Base-by-base conservation (phyloP, 1,139 yeast species). In the Yamadazyma sp. region DNA sequence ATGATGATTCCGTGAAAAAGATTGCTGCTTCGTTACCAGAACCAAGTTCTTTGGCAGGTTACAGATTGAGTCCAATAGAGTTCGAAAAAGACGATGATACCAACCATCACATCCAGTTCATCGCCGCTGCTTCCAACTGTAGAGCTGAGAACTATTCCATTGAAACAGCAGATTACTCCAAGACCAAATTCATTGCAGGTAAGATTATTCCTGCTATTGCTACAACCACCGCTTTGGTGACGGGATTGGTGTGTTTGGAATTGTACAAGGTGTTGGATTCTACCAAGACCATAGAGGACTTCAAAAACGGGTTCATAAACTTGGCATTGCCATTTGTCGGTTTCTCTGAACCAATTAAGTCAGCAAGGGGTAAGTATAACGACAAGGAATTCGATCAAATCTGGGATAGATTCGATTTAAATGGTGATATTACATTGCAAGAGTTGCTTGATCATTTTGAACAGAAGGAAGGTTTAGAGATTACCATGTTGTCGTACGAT, bases 151-250 rank as follows among this genome's bases (percentile, higher is more conserved):
- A 90, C 64, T 92, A 94, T 59, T 77, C 82, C 31, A 90, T 92
- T 53, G 92, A 85, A 53, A 63, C 85, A 45, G 92, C 85, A 22
- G 94, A 83, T 57, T 78, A 78, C 41, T 77, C 77, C 38, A 84
- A 82, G 65, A 86, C 94, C 23, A 86, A 86, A 59, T 83, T 85
- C 48, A 85, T 85, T 59, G 95, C 95, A 12, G 97, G 97, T 39
- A 83, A 94, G 63, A 92, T 92, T 50, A 90, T 92, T 50, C 99
- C 99, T 10, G 98, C 98, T 13, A 92, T 92, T 70, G 98, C 98
- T 27, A 92, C 99, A 2, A 94, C 99, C 4, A 92, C 99, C 15
- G 95, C 97, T 10, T 72, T 90, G 52, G 97, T 92, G 11, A 88
- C 98, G 5, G 99, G 99, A 32, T 73, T 92, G 54, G 95, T 89